Base-by-base conservation (phyloP, 371 early-diverging fungal genomes). In the Mucor sp. region DNA sequence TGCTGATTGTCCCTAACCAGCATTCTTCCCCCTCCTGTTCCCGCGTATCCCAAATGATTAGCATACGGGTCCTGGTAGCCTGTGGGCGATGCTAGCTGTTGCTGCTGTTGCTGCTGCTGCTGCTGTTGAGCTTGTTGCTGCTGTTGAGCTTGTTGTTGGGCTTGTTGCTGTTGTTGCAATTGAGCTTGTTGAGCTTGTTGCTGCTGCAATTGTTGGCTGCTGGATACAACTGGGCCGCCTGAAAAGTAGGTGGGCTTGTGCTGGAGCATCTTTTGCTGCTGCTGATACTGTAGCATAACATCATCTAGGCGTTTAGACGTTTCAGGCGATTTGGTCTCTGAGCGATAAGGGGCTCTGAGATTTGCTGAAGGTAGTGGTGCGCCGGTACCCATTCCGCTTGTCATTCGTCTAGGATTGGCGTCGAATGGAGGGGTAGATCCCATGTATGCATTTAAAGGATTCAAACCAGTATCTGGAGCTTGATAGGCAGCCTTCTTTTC, bases 261-360 rank as follows among this genome's bases (percentile, higher is more conserved):
- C 57, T 78, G 78, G 19, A 71, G 70, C 61, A 79, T 69, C 37
- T 79, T 75, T 62, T 80, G 79, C 37, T 82, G 83, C 43, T 82
- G 83, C 44, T 80, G 80, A 57, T 82, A 82, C 60, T 83, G 83
- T 21, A 80, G 68, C 83, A 83, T 83, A 32, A 83, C 79, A 73
- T 83, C 83, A 66, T 83, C 83, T 39, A 83, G 64, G 27, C 77
- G 75, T 48, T 77, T 78, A 7, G 83, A 83, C n/a, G 80, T 76
- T 53, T 83, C 83, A 33, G 83, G 79, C 27, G 79, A 77, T 63
- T 79, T 78, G 28, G 70, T 71, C 25, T 83, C 83, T 59, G 81
- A 68, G 41, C 79, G 79, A 62, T 80, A 71, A 55, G 66, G 58
- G 15, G 67, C 48, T 47, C 71, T 66, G 15, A 73, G 60, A 47